Percentiles rank a stretch among this genome's conserved stretches.
Conservation (phyloP, 2,329 filamentous ascomycete species). For the Fusarium lateritium region DNA sequence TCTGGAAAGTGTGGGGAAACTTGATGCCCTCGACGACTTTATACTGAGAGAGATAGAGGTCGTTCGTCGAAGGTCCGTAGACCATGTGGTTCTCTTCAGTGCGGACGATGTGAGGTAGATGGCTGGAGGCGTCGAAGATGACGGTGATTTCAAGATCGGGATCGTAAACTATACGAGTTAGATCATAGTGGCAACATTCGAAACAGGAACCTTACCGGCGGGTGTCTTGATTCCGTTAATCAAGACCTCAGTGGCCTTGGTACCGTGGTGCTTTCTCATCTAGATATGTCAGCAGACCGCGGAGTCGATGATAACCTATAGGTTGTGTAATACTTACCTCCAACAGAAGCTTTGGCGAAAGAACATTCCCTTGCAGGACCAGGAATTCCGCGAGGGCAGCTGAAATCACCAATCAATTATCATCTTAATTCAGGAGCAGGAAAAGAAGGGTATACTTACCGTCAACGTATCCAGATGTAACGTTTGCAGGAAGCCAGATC, state of each 20-base stretch:
- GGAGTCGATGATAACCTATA: too few species aligned
- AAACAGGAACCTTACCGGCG: background rate
- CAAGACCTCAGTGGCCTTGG: background rate
- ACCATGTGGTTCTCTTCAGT: slow-evolving; percentile 22
- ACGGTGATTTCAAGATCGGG: background rate
- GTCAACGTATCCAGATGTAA: slow-evolving; percentile 27
- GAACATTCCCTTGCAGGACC: slow-evolving; percentile 19
- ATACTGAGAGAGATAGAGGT: slow-evolving; percentile 30
- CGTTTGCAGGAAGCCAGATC: slow-evolving; percentile 11
- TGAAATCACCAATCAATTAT: rapidly evolving
- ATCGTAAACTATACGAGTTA: slow-evolving; percentile 7
- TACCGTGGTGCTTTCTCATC: slow-evolving; percentile 3
- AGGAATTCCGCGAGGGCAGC: slow-evolving; percentile 6
- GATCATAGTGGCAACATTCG: background rate
- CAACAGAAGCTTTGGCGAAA: slow-evolving; percentile 19
- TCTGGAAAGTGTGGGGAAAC: slow-evolving; percentile 31
- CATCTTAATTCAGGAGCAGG: rapidly evolving
- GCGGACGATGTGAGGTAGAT: slow-evolving; percentile 26
- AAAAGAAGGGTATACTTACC: rapidly evolving
- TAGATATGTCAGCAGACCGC: background rate
- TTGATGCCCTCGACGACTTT: slow-evolving; percentile 8
- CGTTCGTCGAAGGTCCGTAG: slow-evolving; percentile 3
- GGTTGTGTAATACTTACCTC: slow-evolving; percentile 6
- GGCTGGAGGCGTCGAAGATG: slow-evolving; percentile 10
- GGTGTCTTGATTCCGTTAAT: slow-evolving; percentile 20